These are phyloP conservation scores for Boletus reticuloceps DNA, from an alignment of 768 basidiomycete species.

Conservation along the genomic window DNA sequence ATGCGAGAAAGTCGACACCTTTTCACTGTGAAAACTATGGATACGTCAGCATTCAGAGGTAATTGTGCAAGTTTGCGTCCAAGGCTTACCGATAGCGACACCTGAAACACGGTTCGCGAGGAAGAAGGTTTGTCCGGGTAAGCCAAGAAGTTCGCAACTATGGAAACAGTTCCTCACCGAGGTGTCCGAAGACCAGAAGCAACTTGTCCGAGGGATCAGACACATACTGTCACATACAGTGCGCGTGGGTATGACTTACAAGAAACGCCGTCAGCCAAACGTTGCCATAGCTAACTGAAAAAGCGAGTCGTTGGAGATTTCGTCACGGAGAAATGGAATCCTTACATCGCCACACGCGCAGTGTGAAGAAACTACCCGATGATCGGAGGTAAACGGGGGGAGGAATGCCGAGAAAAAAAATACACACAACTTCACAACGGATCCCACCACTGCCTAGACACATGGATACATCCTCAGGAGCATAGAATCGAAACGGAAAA, in stretches of 20 bases:
- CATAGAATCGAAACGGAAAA: not conserved
- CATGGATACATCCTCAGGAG: not conserved
- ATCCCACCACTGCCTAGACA: conserved; percentile 49
- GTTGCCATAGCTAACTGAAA: conserved; percentile 55
- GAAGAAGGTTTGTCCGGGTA: not conserved
- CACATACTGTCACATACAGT: not conserved
- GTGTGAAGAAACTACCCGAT: conserved; percentile 45
- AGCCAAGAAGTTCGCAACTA: not conserved
- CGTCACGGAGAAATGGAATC: conserved; percentile 7
- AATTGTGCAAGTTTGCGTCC: not conserved
- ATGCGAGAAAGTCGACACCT: conserved; percentile 31
- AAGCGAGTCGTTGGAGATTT: not conserved
- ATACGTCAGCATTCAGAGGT: not conserved
- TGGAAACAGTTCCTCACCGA: conserved; percentile 36
- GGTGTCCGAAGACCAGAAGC: conserved; percentile 46
- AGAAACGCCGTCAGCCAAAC: conserved; percentile 43
- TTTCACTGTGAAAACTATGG: conserved; percentile 43
- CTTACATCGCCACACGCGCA: conserved; percentile 64
- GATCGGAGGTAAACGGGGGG: not conserved
- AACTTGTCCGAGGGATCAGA: conserved; percentile 33
- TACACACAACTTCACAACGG: conserved; percentile 54
- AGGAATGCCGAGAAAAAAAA: not conserved
- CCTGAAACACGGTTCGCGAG: conserved; percentile 16
- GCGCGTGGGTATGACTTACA: conserved; percentile 31
- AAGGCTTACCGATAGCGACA: conserved; percentile 39